These are phyloP conservation scores for Ascochyta pisi DNA, from an alignment of 2,329 filamentous ascomycete genomes.

Conservation along the genomic window DNA sequence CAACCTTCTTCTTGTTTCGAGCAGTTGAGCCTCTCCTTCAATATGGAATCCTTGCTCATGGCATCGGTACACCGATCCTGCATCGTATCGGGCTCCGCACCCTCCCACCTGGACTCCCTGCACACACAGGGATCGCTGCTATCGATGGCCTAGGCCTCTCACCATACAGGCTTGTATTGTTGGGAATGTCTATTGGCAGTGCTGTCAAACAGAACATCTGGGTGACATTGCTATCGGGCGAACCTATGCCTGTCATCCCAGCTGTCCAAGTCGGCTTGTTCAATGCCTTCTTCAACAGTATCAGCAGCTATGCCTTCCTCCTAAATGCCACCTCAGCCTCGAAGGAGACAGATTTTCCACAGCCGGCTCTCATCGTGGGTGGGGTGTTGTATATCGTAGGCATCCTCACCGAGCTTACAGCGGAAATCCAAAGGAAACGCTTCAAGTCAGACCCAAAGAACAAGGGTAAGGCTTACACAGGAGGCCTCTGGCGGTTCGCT, in stretches of 20 bases:
- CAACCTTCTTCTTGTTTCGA: slow-evolving; percentile 56
- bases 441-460: slow-evolving; percentile 61
- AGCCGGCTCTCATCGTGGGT: slow-evolving; percentile 56
- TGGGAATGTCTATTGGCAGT: slow-evolving; percentile 61
- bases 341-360: slow-evolving; percentile 49
- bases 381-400: slow-evolving; percentile 59
- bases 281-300: slow-evolving; percentile 63
- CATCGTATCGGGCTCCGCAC: slow-evolving; percentile 54
- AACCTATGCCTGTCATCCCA: slow-evolving; percentile 56
- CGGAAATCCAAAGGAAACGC: slow-evolving; percentile 63
- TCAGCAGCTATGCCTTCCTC: slow-evolving; percentile 63
- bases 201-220: slow-evolving; percentile 65
- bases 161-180: slow-evolving; percentile 58
- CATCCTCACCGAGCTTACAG: slow-evolving; percentile 60
- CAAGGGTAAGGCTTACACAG: slow-evolving; percentile 59
- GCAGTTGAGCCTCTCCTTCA: slow-evolving; percentile 57
- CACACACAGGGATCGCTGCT: slow-evolving; percentile 48
- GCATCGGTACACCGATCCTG: slow-evolving; percentile 53
- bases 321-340: slow-evolving; percentile 57
- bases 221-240: slow-evolving; percentile 56
- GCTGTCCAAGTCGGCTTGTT: slow-evolving; percentile 57
- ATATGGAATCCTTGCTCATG: slow-evolving; percentile 57
- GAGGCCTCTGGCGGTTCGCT: slow-evolving; percentile 58
- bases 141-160: slow-evolving; percentile 58
- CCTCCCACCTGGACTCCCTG: slow-evolving; percentile 51